Evolutionary conservation across 495 filamentous ascomycete genomes (phyloP).

Genomic region (Daldinia bambusicola): DNA sequence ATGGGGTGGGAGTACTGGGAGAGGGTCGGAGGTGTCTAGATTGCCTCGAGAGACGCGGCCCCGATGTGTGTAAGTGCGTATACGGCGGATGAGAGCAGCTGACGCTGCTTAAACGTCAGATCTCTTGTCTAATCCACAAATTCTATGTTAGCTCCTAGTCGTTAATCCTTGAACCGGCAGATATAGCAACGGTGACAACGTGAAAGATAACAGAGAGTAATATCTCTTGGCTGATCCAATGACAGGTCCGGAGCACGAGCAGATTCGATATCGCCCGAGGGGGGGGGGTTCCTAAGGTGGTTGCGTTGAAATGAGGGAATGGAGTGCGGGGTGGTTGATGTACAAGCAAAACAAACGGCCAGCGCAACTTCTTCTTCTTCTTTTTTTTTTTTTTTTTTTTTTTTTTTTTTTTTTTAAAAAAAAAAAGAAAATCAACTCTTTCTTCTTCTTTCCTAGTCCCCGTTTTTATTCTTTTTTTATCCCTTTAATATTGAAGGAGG

Average conservation of each 20-base stretch:
- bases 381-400: constrained; percentile 4
- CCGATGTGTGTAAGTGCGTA: constrained; percentile 14
- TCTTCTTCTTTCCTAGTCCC: constrained; percentile 6
- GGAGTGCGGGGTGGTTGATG: constrained; percentile 41
- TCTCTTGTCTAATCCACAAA: constrained; percentile 27
- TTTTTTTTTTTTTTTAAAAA: constrained; percentile 7
- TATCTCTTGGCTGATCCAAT: constrained; percentile 35
- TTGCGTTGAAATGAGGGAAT: constrained; percentile 26
- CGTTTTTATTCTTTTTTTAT: neutral
- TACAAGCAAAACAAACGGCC: constrained; percentile 26
- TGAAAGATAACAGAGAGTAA: constrained; percentile 36
- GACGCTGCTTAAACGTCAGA: constrained; percentile 45
- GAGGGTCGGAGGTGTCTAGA: constrained; percentile 29
- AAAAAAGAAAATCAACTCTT: too few species aligned
- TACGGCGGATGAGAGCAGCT: constrained; percentile 40
- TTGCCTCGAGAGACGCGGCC: constrained; percentile 31
- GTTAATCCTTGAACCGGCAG: constrained; percentile 31
- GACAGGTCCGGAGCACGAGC: constrained; percentile 18
- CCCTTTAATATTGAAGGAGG: constrained; percentile 13
- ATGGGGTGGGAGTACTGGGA: constrained; percentile 27
- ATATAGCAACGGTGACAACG: constrained; percentile 28
- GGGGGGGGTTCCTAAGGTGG: constrained; percentile 27
- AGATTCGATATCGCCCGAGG: constrained; percentile 22
- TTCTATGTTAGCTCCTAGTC: constrained; percentile 32
- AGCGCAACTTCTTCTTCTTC: constrained; percentile 6